Conservation (phyloP, 768 basidiomycete genomes). For the Pisolithus microcarpus region DNA sequence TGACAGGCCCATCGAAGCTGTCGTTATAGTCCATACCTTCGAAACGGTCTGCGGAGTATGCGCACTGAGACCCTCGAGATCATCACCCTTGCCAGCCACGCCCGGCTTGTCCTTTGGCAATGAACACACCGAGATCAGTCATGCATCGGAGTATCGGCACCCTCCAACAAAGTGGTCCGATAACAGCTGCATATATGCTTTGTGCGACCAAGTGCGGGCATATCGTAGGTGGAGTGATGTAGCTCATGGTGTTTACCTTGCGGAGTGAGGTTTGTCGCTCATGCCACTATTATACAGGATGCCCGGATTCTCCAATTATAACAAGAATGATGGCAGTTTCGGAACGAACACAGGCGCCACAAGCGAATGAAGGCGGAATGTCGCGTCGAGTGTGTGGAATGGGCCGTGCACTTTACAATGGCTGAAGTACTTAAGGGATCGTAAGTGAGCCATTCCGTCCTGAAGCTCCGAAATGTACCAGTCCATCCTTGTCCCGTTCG, state of each 20-base stretch:
- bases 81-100: slow-evolving; percentile 14
- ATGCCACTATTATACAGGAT: neutral
- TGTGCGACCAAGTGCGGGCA: slow-evolving; percentile 71
- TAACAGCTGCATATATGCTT: slow-evolving; percentile 69
- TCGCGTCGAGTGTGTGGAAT: slow-evolving; percentile 64
- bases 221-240: slow-evolving; percentile 70
- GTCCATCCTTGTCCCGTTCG: slow-evolving; percentile 12
- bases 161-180: slow-evolving; percentile 67
- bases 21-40: slow-evolving; percentile 54
- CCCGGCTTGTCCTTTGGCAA: neutral
- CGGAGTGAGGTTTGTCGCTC: slow-evolving; percentile 55
- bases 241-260: slow-evolving; percentile 49
- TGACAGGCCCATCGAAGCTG: slow-evolving; percentile 51
- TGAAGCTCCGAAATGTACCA: slow-evolving; percentile 29
- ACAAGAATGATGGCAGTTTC: slow-evolving; percentile 11
- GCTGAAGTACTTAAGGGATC: slow-evolving; percentile 49
- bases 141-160: slow-evolving; percentile 64
- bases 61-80: slow-evolving; percentile 43
- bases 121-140: slow-evolving; percentile 28
- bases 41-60: slow-evolving; percentile 57
- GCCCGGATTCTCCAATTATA: slow-evolving; percentile 9
- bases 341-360: slow-evolving; percentile 4
- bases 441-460: slow-evolving; percentile 31
- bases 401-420: slow-evolving; percentile 70
- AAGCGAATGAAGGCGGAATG: slow-evolving; percentile 51